phyloP scores from a whole-genome alignment of 768 basidiomycete genomes.

The Mycena galopus region DNA sequence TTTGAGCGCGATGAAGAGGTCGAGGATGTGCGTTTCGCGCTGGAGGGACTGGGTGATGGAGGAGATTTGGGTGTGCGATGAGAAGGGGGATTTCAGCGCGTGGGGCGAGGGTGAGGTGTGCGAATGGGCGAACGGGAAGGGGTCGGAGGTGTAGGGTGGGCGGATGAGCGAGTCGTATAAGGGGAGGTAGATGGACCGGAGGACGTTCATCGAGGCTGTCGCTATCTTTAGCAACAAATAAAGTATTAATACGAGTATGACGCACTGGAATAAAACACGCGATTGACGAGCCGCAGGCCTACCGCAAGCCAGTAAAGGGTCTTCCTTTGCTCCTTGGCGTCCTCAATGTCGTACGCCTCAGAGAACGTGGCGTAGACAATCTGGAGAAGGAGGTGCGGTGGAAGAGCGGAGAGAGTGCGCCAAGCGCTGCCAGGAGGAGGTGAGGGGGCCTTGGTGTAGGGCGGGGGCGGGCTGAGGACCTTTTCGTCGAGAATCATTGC shows the following conservation, averaged over 20 bases:
- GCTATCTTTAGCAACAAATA: not conserved
- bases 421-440: slow-evolving; percentile 21
- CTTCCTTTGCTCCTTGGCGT: slow-evolving; percentile 68
- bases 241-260: not conserved
- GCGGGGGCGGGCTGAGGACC: slow-evolving; percentile 33
- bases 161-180: slow-evolving; percentile 76
- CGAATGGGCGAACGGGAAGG: slow-evolving; percentile 67
- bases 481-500: slow-evolving; percentile 38
- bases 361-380: slow-evolving; percentile 79
- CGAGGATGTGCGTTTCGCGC: slow-evolving; percentile 81
- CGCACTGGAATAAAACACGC: slow-evolving; percentile 74
- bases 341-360: slow-evolving; percentile 50
- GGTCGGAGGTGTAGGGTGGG: slow-evolving; percentile 80
- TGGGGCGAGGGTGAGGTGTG: too few species aligned
- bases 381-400: slow-evolving; percentile 77
- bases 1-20: slow-evolving; percentile 84
- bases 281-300: slow-evolving; percentile 74
- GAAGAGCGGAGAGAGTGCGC: slow-evolving; percentile 53
- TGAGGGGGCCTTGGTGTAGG: slow-evolving; percentile 23
- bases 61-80: too few species aligned
- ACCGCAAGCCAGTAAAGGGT: slow-evolving; percentile 79
- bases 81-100: too few species aligned
- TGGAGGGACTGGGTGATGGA: slow-evolving; percentile 57
- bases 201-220: slow-evolving; percentile 83
- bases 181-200: slow-evolving; percentile 81